phyloP scores from a whole-genome alignment of 1,284 basidiomycete species.

The Rhodotorula sp. region DNA sequence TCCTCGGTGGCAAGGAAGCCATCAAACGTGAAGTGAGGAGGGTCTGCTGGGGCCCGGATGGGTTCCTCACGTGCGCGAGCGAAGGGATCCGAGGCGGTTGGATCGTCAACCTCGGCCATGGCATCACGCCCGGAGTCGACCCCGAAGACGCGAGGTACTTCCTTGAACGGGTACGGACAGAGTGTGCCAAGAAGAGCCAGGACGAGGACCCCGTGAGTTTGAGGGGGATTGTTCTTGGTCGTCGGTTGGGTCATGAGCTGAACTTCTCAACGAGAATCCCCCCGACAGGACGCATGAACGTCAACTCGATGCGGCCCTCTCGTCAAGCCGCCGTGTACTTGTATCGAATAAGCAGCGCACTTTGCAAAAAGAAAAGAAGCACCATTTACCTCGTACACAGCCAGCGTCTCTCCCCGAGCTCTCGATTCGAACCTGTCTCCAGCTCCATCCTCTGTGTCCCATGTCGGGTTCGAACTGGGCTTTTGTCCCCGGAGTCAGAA shows the following conservation, averaged over 20 bases:
- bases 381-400: too few relatives aligned
- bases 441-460: too few relatives aligned
- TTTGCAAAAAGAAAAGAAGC: too few relatives aligned
- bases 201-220: slow-evolving; percentile 29
- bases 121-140: slow-evolving; percentile 93
- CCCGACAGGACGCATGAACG: not conserved
- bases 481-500: too few relatives aligned
- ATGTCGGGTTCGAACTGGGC: too few relatives aligned
- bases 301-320: too few relatives aligned
- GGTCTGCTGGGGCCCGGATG: slow-evolving; percentile 61
- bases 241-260: not conserved
- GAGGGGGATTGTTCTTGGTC: not conserved
- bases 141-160: slow-evolving; percentile 86
- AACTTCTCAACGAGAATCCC: not conserved
- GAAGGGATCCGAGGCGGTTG: slow-evolving; percentile 62
- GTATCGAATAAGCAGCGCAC: too few relatives aligned
- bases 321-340: too few relatives aligned
- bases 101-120: slow-evolving; percentile 97
- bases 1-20: slow-evolving; percentile 80
- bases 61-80: slow-evolving; percentile 63
- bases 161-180: slow-evolving; percentile 70
- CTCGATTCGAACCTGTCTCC: too few relatives aligned
- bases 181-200: slow-evolving; percentile 26
- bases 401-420: too few relatives aligned
- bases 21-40: slow-evolving; percentile 83